A percentile compares a stretch with the other conserved stretches of the same genome.
These are phyloP conservation scores for Fraxinus floribunda DNA, from an alignment of 305 asterid genomes.

Conservation along the genomic window DNA sequence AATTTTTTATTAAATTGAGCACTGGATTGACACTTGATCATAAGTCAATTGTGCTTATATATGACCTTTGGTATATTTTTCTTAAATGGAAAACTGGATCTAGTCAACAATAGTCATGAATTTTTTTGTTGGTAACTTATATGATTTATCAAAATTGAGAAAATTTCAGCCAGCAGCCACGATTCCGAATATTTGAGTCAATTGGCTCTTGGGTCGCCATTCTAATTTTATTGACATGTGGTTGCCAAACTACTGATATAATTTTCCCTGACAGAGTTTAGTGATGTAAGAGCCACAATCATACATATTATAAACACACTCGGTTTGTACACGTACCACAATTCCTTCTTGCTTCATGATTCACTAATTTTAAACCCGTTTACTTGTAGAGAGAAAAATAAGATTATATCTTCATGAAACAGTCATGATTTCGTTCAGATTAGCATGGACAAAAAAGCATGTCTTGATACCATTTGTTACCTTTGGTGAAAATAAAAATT, in stretches of 20 bases:
- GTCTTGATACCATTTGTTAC: background rate
- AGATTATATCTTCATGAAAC: background rate
- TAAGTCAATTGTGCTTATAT: background rate
- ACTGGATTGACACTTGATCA: background rate
- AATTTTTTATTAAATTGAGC: background rate
- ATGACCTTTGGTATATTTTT: background rate
- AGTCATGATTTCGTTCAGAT: background rate
- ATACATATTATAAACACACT: background rate
- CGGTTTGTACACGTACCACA: background rate
- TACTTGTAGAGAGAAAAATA: background rate
- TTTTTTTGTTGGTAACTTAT: background rate
- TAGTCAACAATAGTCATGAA: constrained; percentile 4
- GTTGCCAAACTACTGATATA: background rate
- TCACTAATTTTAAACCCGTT: background rate
- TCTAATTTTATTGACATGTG: background rate
- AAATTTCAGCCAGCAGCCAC: background rate
- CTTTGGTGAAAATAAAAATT: background rate
- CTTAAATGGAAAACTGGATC: constrained; percentile 15
- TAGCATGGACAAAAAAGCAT: background rate
- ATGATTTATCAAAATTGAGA: background rate
- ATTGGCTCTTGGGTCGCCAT: background rate
- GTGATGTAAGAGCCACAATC: background rate
- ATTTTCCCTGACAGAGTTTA: background rate
- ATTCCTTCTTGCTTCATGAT: background rate
- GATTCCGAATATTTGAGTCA: background rate